phyloP scores from a whole-genome alignment of 2,329 filamentous ascomycete genomes.

The Colletotrichum destructivum region DNA sequence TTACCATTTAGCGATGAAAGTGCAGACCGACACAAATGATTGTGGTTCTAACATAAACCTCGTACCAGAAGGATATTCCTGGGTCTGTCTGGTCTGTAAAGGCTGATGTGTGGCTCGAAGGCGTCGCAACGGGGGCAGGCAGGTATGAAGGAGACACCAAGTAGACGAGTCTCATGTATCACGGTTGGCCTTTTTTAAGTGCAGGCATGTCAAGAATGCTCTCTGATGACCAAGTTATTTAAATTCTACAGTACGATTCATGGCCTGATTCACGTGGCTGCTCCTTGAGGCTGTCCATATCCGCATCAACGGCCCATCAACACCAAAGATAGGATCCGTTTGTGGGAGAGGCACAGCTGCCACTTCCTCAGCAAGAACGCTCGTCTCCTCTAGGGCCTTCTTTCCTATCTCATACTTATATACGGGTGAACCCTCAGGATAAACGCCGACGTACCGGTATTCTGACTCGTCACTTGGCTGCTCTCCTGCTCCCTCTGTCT shows the following conservation, averaged over 20 bases:
- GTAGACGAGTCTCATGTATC: too few species aligned
- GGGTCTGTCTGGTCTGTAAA: too few species aligned
- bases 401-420: constrained; percentile 20
- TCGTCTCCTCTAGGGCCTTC: constrained; percentile 14
- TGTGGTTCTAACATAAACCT: too few species aligned
- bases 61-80: too few species aligned
- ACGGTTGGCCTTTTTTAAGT: too few species aligned
- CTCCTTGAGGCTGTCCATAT: constrained; percentile 22
- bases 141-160: too few species aligned
- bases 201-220: too few species aligned
- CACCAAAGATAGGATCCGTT: constrained; percentile 26
- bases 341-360: constrained; percentile 17
- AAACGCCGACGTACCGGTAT: constrained; percentile 47
- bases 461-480: constrained; percentile 2
- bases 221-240: too few species aligned
- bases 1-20: too few species aligned
- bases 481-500: not conserved
- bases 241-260: not conserved
- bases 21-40: too few species aligned
- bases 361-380: constrained; percentile 16
- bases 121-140: too few species aligned
- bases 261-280: not conserved
- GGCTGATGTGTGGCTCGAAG: too few species aligned
- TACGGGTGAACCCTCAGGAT: constrained; percentile 37
- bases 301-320: constrained; percentile 20